Evolutionary conservation across 2,329 filamentous ascomycete species (phyloP), one percentile per base, ranked within the genome.

Genomic region (Ceratocystis cacaofunesta): DNA sequence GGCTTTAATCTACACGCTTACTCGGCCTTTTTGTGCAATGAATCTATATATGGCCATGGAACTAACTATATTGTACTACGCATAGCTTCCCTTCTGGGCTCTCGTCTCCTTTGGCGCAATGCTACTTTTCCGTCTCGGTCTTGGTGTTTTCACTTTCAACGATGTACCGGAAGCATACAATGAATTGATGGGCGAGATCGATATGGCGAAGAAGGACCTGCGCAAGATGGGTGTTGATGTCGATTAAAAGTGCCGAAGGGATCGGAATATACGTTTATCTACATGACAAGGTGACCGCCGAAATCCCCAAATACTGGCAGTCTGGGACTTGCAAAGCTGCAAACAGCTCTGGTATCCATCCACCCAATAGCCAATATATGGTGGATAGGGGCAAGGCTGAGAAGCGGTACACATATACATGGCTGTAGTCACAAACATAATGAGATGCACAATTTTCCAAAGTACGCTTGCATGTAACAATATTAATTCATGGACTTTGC

Each of bases 111-210:
- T 97, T 73, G 94, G 92, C 76, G 88, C 92, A 69, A 92, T 91
- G 77, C 86, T 99, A 22, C 87, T 99, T 69, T 90, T 88, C 78
- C 90, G 90, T 71, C 87, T 99, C 68, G 94, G 94, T 72, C 88
- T 85, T 79, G 94, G 94, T 69, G 89, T 99, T 71, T 81, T 96
- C 74, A 96, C 90, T 66, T 99, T 99, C 82, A 94, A 96, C 80
- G 92, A 97, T 76, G 90, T 95, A 61, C 92, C 92, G 65, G 83
- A 90, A 68, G 94, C 94, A 63, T 88, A 69, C 77, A 84, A 86
- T 74, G 92, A 96, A 77, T 79, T 99, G 71, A 90, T 94, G 82
- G 80, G 78, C 71, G 89, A 97, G 78, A 94, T 95, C 73, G 82
- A 90, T 69, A 70, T 85, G 75, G 90, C 90, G 69, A 87, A 88